A percentile compares a stretch with the other conserved stretches of the same genome.
These are phyloP conservation scores for Kuraishia hungarica DNA, from an alignment of 805 yeast species.

Conservation along the genomic window DNA sequence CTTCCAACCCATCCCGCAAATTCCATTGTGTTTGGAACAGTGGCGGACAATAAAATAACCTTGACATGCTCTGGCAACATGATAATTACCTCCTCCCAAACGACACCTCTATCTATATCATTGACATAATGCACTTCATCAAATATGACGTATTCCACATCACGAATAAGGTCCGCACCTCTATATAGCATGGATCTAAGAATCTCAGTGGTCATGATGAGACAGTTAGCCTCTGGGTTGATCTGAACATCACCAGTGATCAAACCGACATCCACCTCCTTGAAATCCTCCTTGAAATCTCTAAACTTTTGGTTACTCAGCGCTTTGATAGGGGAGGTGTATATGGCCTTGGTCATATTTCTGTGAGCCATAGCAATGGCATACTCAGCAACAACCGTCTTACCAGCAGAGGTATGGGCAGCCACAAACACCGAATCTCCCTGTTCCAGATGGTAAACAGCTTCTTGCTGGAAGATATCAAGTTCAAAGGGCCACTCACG, in stretches of 20 bases:
- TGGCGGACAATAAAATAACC: conserved; percentile 84
- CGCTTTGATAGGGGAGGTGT: conserved; percentile 93
- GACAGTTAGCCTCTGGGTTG: conserved; percentile 91
- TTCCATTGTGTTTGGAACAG: conserved; percentile 97
- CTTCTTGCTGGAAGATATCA: conserved; percentile 94
- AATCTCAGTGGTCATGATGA: conserved; percentile 97
- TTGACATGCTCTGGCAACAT: conserved; percentile 97
- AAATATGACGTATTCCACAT: conserved; percentile 94
- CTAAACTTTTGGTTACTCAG: conserved; percentile 84
- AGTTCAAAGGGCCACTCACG: conserved; percentile 90
- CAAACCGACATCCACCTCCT: conserved; percentile 82
- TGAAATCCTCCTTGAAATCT: conserved; percentile 74
- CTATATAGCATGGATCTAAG: conserved; percentile 90
- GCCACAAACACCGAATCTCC: conserved; percentile 99
- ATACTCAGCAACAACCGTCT: conserved; percentile 96
- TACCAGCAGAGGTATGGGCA: conserved; percentile 98
- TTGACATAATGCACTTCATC: conserved; percentile 98
- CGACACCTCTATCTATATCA: conserved; percentile 96
- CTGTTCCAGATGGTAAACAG: conserved; percentile 90
- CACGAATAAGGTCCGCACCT: conserved; percentile 94
- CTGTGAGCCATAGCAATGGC: conserved; percentile 95
- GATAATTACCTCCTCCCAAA: conserved; percentile 98
- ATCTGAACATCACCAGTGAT: conserved; percentile 98
- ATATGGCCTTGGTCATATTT: conserved; percentile 94
- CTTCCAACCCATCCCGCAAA: conserved; percentile 99